Evolutionary conservation across 1,284 basidiomycete species (phyloP), one percentile per base, ranked within the genome.

Genomic region (Ceratobasidium sp.): DNA sequence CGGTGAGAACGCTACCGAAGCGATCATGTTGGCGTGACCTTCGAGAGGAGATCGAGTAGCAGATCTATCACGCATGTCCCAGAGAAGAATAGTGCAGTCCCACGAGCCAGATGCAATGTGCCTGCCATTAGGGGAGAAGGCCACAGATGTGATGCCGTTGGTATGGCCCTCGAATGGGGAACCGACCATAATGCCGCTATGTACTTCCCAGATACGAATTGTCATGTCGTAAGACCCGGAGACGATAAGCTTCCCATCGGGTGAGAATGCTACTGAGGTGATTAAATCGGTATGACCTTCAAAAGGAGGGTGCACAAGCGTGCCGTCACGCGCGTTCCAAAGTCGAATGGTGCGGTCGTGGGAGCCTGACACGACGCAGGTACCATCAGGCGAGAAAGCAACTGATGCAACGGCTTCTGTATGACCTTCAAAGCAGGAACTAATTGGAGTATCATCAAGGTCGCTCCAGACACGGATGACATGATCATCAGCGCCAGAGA

Each of bases 71-170:
- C n/a, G 69, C 8, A 81, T 73, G 67, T 81, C 79, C 78, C 80
- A 82, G 31, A 81, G 72, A 71, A 80, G 80, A 67, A 82, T 73
- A 34, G 80, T 81, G 75, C 79, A 80, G 72, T 82, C 80, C 17
- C 80, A 72, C 25, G 73, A 75, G 2, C 80, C 80, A 3, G 75
- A 77, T 25, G 80, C 76, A 20, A 82, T 73, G 15, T 22, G n/a
- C n/a, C n/a, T n/a, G n/a, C n/a, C n/a, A n/a, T n/a, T n/a, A n/a
- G n/a, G n/a, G n/a, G n/a, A n/a, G 71, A 56, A 79, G 76, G 17
- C 80, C 80, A 68, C 43, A 20, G 57, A 60, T 3, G 10, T 6
- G 50, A 67, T 29, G 15, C 3, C 12, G 8, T 32, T 34, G 20
- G 1, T 1, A 27, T 65, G 60, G 40, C 17, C 45, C 22, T 60